These are phyloP conservation scores for Colletotrichum tofieldiae DNA, from an alignment of 2,329 filamentous ascomycete species.

Conservation along the genomic window DNA sequence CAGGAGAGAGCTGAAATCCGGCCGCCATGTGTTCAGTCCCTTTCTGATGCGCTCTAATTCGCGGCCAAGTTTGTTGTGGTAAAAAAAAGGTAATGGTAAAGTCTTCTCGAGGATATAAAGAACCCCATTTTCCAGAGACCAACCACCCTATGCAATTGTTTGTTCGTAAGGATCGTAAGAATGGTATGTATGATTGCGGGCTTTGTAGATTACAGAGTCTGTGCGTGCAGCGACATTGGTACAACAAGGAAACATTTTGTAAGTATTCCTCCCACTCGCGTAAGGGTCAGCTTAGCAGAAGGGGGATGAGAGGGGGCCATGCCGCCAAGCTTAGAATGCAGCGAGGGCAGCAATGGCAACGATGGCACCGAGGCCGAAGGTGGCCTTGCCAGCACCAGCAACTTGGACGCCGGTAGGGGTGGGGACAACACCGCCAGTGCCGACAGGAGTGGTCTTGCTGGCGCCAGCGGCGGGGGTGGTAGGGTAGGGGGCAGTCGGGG, in stretches of 20 bases:
- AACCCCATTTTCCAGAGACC: constrained; percentile 27
- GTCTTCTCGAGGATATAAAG: background rate
- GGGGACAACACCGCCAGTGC: constrained; percentile 54
- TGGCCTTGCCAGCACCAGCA: constrained; percentile 58
- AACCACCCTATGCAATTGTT: constrained; percentile 48
- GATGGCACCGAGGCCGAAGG: constrained; percentile 63
- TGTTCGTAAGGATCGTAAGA: constrained; percentile 73
- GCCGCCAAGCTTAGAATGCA: constrained; percentile 45
- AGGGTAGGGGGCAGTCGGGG: constrained; percentile 44
- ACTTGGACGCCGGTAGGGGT: constrained; percentile 53
- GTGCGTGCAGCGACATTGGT: constrained; percentile 43
- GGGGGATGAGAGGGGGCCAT: constrained; percentile 2
- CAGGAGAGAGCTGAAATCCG: constrained; percentile 15
- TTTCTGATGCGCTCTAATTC: constrained; percentile 31
- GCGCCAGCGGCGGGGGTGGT: constrained; percentile 48
- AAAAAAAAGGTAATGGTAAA: constrained; percentile 11
- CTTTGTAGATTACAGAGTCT: constrained; percentile 40
- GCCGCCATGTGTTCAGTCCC: background rate
- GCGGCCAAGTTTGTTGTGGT: constrained; percentile 16
- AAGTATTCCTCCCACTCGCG: constrained; percentile 33
- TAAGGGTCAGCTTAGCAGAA: constrained; percentile 25
- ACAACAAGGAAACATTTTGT: constrained; percentile 45
- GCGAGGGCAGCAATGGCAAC: constrained; percentile 61
- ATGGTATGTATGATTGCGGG: constrained; percentile 55
- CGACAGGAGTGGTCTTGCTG: constrained; percentile 47